These are phyloP conservation scores for Picea abies DNA, from an alignment of 83 land plant genomes.

Conservation along the genomic window DNA sequence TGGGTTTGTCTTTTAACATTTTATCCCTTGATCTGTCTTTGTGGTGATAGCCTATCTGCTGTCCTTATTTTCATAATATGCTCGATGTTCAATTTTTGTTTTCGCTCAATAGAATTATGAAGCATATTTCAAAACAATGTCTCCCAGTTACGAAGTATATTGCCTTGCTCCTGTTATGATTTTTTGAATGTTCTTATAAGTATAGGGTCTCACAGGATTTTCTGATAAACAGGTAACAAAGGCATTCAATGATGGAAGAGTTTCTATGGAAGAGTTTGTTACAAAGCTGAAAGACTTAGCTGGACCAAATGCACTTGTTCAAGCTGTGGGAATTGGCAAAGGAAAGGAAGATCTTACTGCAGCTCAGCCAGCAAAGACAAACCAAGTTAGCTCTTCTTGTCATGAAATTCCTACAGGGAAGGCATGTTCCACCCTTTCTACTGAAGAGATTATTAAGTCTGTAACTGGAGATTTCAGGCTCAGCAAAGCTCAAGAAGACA, in stretches of 20 bases:
- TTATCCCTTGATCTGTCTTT: too few species aligned
- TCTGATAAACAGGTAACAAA: constrained; percentile 39
- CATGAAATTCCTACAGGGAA: constrained; percentile 58
- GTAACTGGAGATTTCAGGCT: constrained; percentile 59
- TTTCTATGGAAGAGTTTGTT: constrained; percentile 52
- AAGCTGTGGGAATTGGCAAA: constrained; percentile 67
- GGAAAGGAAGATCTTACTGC: constrained; percentile 67
- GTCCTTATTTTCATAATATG: too few species aligned
- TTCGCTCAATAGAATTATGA: too few species aligned
- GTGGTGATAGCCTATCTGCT: too few species aligned
- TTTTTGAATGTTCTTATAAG: too few species aligned
- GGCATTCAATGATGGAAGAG: constrained; percentile 46
- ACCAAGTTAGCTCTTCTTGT: constrained; percentile 15
- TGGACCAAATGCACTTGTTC: constrained; percentile 50
- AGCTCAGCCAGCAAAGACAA: constrained; percentile 27
- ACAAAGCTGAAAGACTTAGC: constrained; percentile 43
- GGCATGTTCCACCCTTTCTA: constrained; percentile 48
- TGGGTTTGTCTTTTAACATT: too few species aligned
- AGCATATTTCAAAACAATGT: too few species aligned
- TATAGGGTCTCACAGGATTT: too few species aligned
- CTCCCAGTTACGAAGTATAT: too few species aligned
- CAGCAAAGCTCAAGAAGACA: constrained; percentile 69
- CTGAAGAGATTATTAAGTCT: constrained; percentile 46
- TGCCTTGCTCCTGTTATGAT: too few species aligned
- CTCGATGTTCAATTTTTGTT: too few species aligned